phyloP scores from a whole-genome alignment of 495 filamentous ascomycete species.

The Cairneyella variabilis region DNA sequence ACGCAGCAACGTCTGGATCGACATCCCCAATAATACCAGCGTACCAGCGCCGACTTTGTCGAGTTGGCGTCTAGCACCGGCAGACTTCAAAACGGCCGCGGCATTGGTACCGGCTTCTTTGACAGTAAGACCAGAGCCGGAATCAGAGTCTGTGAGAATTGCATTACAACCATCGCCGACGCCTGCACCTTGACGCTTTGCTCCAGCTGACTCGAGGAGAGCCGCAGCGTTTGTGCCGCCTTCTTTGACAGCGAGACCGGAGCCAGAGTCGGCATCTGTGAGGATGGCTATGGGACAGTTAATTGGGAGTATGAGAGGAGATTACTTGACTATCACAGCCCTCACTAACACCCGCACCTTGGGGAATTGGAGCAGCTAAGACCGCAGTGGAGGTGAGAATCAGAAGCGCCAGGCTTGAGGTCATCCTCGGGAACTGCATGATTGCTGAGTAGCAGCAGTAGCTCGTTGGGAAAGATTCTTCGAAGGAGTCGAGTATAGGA shows the following conservation, averaged over 20 bases:
- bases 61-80: conserved; percentile 9
- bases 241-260: conserved; percentile 13
- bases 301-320: not conserved
- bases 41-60: conserved; percentile 10
- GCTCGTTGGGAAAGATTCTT: not conserved
- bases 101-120: conserved; percentile 6
- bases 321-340: conserved; percentile 2
- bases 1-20: conserved; percentile 1
- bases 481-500: not conserved
- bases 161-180: conserved; percentile 3
- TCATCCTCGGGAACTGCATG: not conserved
- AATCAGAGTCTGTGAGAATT: conserved; percentile 5
- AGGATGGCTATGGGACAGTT: not conserved
- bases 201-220: conserved; percentile 6
- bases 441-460: not conserved
- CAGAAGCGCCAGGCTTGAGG: not conserved
- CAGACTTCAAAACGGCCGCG: not conserved
- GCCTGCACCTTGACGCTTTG: conserved; percentile 10
- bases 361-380: conserved; percentile 1
- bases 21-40: conserved; percentile 1
- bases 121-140: not conserved
- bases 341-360: conserved; percentile 4
- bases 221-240: conserved; percentile 4
- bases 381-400: not conserved
- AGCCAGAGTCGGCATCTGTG: conserved; percentile 7